Evolutionary conservation across 495 filamentous ascomycete species (phyloP).

Genomic region (Penicillium cataractarum): DNA sequence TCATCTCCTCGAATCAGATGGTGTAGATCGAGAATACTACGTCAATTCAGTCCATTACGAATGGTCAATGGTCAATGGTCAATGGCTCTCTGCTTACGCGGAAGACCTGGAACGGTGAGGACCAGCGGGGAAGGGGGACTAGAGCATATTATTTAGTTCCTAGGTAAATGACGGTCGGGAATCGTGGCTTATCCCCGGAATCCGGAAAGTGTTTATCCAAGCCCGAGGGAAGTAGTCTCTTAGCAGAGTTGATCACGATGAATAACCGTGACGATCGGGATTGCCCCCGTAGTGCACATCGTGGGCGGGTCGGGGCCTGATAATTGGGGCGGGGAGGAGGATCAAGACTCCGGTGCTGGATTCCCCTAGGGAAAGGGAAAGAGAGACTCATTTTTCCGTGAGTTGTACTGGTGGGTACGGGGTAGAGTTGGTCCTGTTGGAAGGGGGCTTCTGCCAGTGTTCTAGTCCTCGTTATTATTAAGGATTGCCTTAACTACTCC

Average conservation of each 20-base stretch:
- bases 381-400: not conserved
- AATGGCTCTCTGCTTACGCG: not conserved
- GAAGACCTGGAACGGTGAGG: not conserved
- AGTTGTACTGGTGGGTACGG: slow-evolving; percentile 31
- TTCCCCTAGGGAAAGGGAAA: slow-evolving; percentile 8
- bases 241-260: not conserved
- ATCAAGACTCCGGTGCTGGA: slow-evolving; percentile 3
- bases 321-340: slow-evolving; percentile 7
- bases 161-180: not conserved
- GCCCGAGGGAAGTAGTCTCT: not conserved
- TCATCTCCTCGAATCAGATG: slow-evolving; percentile 5
- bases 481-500: not conserved
- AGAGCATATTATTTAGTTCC: too few relatives aligned
- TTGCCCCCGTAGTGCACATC: not conserved
- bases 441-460: too few relatives aligned
- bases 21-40: not conserved
- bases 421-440: slow-evolving; percentile 19
- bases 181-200: not conserved
- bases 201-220: not conserved
- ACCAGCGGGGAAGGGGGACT: not conserved
- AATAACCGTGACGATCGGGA: not conserved
- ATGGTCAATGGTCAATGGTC: not conserved
- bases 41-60: not conserved
- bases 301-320: not conserved
- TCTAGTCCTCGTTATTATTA: not conserved